A percentile compares a stretch with the other conserved stretches of the same genome.
These are phyloP conservation scores for Polychaeton citri DNA, from an alignment of 2,329 filamentous ascomycete genomes.

Conservation along the genomic window DNA sequence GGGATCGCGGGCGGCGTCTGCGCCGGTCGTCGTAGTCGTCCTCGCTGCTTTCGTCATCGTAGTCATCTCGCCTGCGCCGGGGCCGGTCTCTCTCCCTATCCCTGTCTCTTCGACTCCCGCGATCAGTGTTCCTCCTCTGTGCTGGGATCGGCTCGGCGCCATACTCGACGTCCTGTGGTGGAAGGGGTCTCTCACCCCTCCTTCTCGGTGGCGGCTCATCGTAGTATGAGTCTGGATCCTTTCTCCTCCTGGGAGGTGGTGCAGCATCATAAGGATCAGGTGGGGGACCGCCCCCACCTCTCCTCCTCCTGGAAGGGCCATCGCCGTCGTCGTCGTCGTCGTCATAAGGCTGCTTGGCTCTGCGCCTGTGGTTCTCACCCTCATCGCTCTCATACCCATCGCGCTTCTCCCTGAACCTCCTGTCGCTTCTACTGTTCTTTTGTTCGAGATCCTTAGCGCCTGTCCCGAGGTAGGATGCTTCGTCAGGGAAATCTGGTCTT, in stretches of 20 bases:
- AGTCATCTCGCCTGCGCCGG: slow-evolving; percentile 6
- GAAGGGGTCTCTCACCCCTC: not conserved
- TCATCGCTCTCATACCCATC: slow-evolving; percentile 25
- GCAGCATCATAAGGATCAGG: not conserved
- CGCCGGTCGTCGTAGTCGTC: slow-evolving; percentile 1
- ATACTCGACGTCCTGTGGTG: slow-evolving; percentile 12
- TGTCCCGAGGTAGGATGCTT: slow-evolving; percentile 18
- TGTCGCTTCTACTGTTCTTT: slow-evolving; percentile 17
- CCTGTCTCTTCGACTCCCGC: slow-evolving; percentile 3
- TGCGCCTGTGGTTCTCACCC: slow-evolving; percentile 17
- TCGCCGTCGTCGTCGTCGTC: slow-evolving; percentile 11
- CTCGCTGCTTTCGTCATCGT: slow-evolving; percentile 3
- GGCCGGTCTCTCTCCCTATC: slow-evolving; percentile 6
- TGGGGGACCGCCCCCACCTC: too few relatives aligned
- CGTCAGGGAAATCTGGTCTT: slow-evolving; percentile 20
- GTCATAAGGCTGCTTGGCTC: slow-evolving; percentile 8
- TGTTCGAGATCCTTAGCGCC: slow-evolving; percentile 20
- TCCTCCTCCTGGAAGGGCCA: not conserved
- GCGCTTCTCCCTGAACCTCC: slow-evolving; percentile 20
- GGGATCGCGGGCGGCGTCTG: slow-evolving; percentile 1
- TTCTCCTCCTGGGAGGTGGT: not conserved
- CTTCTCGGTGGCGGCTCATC: not conserved
- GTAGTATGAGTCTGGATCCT: not conserved
- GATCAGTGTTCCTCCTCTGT: slow-evolving; percentile 12
- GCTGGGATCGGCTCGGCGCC: slow-evolving; percentile 16